These are phyloP conservation scores for Fusarium sp. DNA, from an alignment of 2,329 filamentous ascomycete species.

Conservation along the genomic window DNA sequence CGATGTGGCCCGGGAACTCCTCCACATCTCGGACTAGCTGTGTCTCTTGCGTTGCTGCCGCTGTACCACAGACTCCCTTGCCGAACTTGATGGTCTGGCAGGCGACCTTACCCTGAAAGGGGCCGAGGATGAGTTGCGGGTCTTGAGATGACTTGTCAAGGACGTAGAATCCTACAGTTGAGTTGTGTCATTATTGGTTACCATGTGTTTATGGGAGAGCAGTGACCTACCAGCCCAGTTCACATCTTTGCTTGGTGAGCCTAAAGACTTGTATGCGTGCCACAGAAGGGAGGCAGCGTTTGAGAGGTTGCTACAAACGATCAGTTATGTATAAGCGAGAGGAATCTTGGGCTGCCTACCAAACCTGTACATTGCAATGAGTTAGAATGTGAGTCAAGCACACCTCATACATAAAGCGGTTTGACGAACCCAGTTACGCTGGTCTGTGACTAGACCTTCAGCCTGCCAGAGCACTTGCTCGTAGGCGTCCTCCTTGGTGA, in stretches of 20 bases:
- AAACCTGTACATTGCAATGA: slow-evolving; percentile 39
- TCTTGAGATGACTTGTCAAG: slow-evolving; percentile 62
- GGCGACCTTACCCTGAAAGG: slow-evolving; percentile 83
- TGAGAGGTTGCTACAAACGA: slow-evolving; percentile 73
- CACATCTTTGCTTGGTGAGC: slow-evolving; percentile 72
- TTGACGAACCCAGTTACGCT: slow-evolving; percentile 80
- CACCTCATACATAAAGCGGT: slow-evolving; percentile 1
- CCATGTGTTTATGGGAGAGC: not conserved
- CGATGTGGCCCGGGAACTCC: slow-evolving; percentile 82
- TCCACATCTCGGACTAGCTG: slow-evolving; percentile 79
- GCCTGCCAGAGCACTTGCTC: slow-evolving; percentile 79
- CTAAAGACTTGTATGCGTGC: slow-evolving; percentile 82
- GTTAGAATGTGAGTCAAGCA: slow-evolving; percentile 31
- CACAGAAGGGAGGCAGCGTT: slow-evolving; percentile 82
- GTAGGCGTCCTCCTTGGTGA: slow-evolving; percentile 80
- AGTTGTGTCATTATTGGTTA: slow-evolving; percentile 17
- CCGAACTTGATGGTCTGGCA: slow-evolving; percentile 82
- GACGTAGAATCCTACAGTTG: slow-evolving; percentile 75
- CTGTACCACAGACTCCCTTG: slow-evolving; percentile 80
- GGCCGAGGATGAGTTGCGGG: slow-evolving; percentile 77
- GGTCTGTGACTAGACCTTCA: slow-evolving; percentile 75
- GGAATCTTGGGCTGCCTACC: slow-evolving; percentile 33
- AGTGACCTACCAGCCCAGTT: slow-evolving; percentile 77
- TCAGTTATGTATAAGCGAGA: slow-evolving; percentile 10
- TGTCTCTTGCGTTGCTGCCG: slow-evolving; percentile 70